Percentiles rank a stretch among this genome's conserved stretches.
phyloP scores from a whole-genome alignment of 176 grass and related monocot species.

The Cenchrus fungigraminus region DNA sequence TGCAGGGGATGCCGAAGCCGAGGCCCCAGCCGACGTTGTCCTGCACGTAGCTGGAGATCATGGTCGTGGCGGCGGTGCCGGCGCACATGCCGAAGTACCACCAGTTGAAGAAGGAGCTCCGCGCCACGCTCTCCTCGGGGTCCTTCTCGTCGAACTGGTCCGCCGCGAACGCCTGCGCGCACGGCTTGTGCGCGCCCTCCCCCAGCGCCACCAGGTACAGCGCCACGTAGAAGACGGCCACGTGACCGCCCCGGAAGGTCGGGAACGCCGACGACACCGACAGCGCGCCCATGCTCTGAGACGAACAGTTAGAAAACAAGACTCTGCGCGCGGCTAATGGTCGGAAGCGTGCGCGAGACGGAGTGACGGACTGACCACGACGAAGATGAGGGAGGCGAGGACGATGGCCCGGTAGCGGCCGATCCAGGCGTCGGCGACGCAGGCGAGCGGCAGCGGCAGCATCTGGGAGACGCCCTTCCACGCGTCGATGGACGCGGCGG shows the following conservation, averaged over 20 bases:
- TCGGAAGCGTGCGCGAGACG: background rate
- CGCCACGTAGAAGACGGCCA: slow-evolving; percentile 67
- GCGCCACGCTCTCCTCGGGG: slow-evolving; percentile 41
- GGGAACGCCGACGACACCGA: slow-evolving; percentile 48
- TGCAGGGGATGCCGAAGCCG: slow-evolving; percentile 76
- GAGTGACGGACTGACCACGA: slow-evolving; percentile 36
- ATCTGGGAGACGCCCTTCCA: slow-evolving; percentile 67
- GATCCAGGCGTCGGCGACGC: slow-evolving; percentile 68
- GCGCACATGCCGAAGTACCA: slow-evolving; percentile 76
- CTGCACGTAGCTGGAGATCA: slow-evolving; percentile 67
- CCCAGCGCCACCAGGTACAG: slow-evolving; percentile 69
- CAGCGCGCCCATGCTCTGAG: slow-evolving; percentile 62
- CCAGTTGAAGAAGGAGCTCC: slow-evolving; percentile 89
- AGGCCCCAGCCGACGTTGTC: slow-evolving; percentile 70
- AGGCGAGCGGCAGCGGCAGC: slow-evolving; percentile 59
- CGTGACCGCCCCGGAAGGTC: slow-evolving; percentile 27
- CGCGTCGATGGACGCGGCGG: slow-evolving; percentile 59
- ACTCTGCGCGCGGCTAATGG: too few species aligned
- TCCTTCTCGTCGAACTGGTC: slow-evolving; percentile 71
- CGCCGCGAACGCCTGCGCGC: slow-evolving; percentile 63
- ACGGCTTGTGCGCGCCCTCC: slow-evolving; percentile 71
- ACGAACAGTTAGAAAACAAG: background rate
- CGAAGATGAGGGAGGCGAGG: slow-evolving; percentile 59
- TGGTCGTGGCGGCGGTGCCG: slow-evolving; percentile 44
- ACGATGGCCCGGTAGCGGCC: slow-evolving; percentile 62